These are phyloP conservation scores for Cladobotryum mycophilum DNA, from an alignment of 2,329 filamentous ascomycete species.

Conservation along the genomic window DNA sequence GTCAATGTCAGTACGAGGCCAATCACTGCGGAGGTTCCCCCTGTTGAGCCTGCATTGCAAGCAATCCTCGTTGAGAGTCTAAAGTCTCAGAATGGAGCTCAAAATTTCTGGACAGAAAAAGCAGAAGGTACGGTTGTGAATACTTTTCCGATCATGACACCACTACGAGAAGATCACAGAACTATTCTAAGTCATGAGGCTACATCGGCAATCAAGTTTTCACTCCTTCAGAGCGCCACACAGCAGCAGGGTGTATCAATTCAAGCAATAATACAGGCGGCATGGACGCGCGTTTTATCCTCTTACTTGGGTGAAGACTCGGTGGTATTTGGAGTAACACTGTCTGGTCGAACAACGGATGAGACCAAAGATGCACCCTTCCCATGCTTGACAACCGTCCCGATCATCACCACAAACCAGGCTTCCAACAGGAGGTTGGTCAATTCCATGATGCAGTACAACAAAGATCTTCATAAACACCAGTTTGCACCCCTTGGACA, in stretches of 20 bases:
- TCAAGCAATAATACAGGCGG: constrained; percentile 68
- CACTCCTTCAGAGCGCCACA: constrained; percentile 50
- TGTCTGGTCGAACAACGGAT: constrained; percentile 66
- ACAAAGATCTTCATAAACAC: constrained; percentile 57
- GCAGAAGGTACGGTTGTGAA: constrained; percentile 51
- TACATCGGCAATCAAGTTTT: constrained; percentile 32
- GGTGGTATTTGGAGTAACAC: constrained; percentile 72
- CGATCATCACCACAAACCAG: constrained; percentile 55
- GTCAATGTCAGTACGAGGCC: constrained; percentile 19
- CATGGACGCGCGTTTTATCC: constrained; percentile 70
- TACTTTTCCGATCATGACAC: constrained; percentile 71
- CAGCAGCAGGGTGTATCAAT: constrained; percentile 58
- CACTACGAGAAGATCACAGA: constrained; percentile 40
- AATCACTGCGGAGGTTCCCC: constrained; percentile 1
- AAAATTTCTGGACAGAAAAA: constrained; percentile 58
- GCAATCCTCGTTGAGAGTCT: constrained; percentile 34
- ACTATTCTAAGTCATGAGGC: constrained; percentile 28
- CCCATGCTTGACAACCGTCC: constrained; percentile 77
- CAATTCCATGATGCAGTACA: constrained; percentile 57
- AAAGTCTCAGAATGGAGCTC: constrained; percentile 26
- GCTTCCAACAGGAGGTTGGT: constrained; percentile 53
- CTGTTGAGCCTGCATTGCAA: constrained; percentile 32
- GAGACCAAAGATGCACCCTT: constrained; percentile 57
- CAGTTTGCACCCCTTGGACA: constrained; percentile 65
- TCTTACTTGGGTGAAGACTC: constrained; percentile 69